Evolutionary conservation across 2,329 filamentous ascomycete species (phyloP), one percentile per base, ranked within the genome.

Genomic region (Colletotrichum horii): DNA sequence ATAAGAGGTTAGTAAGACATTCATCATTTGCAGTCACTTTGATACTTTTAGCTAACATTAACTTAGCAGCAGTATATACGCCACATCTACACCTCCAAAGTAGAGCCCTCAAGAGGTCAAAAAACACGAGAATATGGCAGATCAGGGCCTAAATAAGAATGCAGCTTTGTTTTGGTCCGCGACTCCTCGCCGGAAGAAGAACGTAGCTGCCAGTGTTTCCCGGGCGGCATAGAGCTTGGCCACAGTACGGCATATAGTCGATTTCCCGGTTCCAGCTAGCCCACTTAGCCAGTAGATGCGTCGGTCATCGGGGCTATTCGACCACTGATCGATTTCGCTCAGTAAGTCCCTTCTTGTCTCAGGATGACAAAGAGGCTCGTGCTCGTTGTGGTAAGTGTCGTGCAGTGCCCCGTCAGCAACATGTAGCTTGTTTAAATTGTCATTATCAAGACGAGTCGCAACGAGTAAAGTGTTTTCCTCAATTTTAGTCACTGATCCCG

Each of bases 181-280:
- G 60, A 84, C 83, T 1, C 82, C 85, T 68, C 78, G 82, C 48
- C 85, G 86, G 79, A 87, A 89, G 78, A 88, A 87, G 77, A 88
- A 88, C 8, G 82, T 84, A 0, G 83, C 83, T 1, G 77, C 82
- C 1, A 86, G 76, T 0, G 9, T 5, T 0, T 62, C 15, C 0
- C 19, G 4, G 3, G 16, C 6, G 28, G 26, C 32, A 1, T 75
- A 6, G 0, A 15, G 30, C 12, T 64, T 28, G 22, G 61, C 69
- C 3, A 78, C 30, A 4, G 73, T 78, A 12, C 77, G 75, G 5
- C 76, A 66, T 28, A 80, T 73, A 2, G 77, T 79, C 2, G 79
- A 80, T 56, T 80, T 80, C 1, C 78, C 79, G 3, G 74, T 78
- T 2, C 79, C 79, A 16, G 79, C 78, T 19, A 48, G 3, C 7